Percentiles rank a stretch among this genome's conserved stretches.
Evolutionary conservation across 1,139 yeast genomes (phyloP).

Genomic region (Trichomonascaceae sp.): DNA sequence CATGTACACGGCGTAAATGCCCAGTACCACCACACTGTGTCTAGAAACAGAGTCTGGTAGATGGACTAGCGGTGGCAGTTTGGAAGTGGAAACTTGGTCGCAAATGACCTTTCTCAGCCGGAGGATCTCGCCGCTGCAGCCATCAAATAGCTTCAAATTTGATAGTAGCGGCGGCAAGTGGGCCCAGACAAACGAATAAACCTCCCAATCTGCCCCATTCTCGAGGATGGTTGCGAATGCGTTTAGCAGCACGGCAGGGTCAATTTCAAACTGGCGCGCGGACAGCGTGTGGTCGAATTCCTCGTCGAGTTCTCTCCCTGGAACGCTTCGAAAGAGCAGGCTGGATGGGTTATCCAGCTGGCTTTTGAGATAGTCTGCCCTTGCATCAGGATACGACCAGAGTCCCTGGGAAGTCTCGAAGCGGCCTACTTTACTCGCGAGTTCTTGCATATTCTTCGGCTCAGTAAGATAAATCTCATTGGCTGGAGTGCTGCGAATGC

Average conservation of each 20-base stretch:
- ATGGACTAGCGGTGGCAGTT: conserved; percentile 30
- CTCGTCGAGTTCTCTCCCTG: conserved; percentile 8
- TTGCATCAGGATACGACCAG: conserved; percentile 56
- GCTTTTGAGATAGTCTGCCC: conserved; percentile 33
- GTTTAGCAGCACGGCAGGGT: conserved; percentile 41
- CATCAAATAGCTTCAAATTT: conserved; percentile 41
- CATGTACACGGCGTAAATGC: conserved; percentile 52
- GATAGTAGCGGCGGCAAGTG: conserved; percentile 65
- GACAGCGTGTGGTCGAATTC: conserved; percentile 4
- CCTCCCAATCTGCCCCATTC: conserved; percentile 51
- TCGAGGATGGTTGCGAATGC: conserved; percentile 38
- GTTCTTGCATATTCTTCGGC: conserved; percentile 44
- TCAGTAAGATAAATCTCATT: conserved; percentile 37
- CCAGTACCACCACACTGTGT: conserved; percentile 54
- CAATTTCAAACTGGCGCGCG: conserved; percentile 23
- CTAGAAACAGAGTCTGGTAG: conserved; percentile 37
- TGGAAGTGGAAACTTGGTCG: conserved; percentile 38
- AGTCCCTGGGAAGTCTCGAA: too few species aligned
- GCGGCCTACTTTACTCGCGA: conserved; percentile 2
- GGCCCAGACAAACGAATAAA: conserved; percentile 52
- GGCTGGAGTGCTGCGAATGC: conserved; percentile 41
- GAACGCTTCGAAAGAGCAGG: conserved; percentile 13
- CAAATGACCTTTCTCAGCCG: conserved; percentile 40
- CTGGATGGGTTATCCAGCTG: conserved; percentile 22
- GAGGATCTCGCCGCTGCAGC: conserved; percentile 33